Percentiles rank a stretch among this genome's conserved stretches.
These are phyloP conservation scores for Jatropha podagrica DNA, from an alignment of 441 rosid genomes.

Conservation along the genomic window DNA sequence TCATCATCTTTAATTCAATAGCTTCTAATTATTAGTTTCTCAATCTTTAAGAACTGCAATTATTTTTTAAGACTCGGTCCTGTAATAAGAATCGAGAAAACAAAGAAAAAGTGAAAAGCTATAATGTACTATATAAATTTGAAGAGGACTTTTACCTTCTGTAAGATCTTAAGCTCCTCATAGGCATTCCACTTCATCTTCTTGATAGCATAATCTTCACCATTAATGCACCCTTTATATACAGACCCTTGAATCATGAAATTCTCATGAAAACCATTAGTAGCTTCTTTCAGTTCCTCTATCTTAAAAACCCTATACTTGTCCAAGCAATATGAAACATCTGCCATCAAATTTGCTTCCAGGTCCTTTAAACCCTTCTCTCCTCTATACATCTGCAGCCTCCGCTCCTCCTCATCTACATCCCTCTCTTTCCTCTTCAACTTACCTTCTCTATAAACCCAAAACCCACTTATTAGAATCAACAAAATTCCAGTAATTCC, in stretches of 20 bases:
- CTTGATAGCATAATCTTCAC: conserved; percentile 59
- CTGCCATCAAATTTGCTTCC: conserved; percentile 56
- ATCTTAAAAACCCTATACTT: conserved; percentile 58
- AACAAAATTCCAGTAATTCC: conserved; percentile 41
- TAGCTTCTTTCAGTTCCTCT: conserved; percentile 62
- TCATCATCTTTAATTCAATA: background rate
- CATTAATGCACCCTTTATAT: conserved; percentile 51
- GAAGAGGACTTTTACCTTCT: conserved; percentile 44
- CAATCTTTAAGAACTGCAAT: background rate
- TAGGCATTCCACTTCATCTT: conserved; percentile 70
- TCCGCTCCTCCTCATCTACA: conserved; percentile 28
- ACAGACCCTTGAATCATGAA: conserved; percentile 70
- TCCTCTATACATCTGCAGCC: conserved; percentile 16
- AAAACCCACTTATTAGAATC: conserved; percentile 29
- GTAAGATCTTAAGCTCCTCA: conserved; percentile 73
- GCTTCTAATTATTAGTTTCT: background rate
- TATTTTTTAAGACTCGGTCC: background rate
- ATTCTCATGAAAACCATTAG: conserved; percentile 42
- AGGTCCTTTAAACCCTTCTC: conserved; percentile 29
- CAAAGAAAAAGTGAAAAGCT: conserved; percentile 11
- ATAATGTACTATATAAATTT: background rate
- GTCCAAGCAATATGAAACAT: conserved; percentile 72
- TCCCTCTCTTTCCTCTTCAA: conserved; percentile 26
- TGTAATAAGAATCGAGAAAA: background rate
- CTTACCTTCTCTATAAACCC: conserved; percentile 30